Base-by-base conservation (phyloP, 495 filamentous ascomycete species). In the Antarctomyces pellizariae region DNA sequence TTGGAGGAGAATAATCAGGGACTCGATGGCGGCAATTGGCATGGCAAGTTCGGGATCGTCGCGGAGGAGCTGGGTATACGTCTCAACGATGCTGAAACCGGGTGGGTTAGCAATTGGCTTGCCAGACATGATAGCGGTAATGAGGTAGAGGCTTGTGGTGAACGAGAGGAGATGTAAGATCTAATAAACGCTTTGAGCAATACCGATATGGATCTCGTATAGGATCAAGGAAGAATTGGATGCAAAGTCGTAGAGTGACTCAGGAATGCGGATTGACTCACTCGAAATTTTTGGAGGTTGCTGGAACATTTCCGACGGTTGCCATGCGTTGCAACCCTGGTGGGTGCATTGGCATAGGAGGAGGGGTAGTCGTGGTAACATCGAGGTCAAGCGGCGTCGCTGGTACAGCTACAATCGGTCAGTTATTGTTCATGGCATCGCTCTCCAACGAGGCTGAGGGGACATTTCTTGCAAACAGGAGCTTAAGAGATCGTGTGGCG, bases 21-120 rank as follows among this genome's bases (percentile, higher is more conserved):
- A 68, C 52, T 93, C 82, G 46, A 97, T 92, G 28, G 86, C 83
- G 2, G 84, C 86, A 26, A 97, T 72, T 25, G 84, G 79, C 76
- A 90, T 91, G 14, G 82, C 90, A 21, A 93, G 63, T 15, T 86
- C 75, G 8, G 71, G 66, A 48, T 92, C 80, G 18, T 59, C 52
- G 31, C 42, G 33, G 11, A 66, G 50, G 32, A 65, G 57, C 25
- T 45, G 38, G 22, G 47, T 44, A 46, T 66, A 67, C 26, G 55
- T 53, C 29, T 43, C 44, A 30, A 67, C 60, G 29, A 67, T 66
- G 41, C 60, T 64, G 36, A 4, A 5, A 13, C 28, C n/a, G n/a
- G n/a, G n/a, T n/a, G n/a, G n/a, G n/a, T n/a, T n/a, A n/a, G n/a
- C n/a, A n/a, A n/a, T n/a, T n/a, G n/a, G n/a, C n/a, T n/a, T n/a